Conservation (phyloP, 768 basidiomycete genomes). For the Termitomyces sp. region DNA sequence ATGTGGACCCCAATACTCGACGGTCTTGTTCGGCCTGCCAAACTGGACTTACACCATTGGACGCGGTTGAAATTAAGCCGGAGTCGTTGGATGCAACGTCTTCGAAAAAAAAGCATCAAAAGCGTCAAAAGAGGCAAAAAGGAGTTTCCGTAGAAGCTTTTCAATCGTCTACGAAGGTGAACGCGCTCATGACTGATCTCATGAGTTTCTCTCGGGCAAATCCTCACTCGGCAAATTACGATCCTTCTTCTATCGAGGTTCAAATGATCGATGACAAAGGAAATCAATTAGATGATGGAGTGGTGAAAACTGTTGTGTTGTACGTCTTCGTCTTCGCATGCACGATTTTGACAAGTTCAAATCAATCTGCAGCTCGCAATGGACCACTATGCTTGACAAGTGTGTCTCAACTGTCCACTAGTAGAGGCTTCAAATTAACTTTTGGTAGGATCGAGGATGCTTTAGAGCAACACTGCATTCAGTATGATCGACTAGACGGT, state of each 20-base stretch:
- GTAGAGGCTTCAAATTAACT: slow-evolving; percentile 11
- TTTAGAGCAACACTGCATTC: slow-evolving; percentile 76
- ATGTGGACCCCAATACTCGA: slow-evolving; percentile 52
- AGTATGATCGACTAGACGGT: slow-evolving; percentile 91
- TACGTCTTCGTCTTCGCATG: slow-evolving; percentile 41
- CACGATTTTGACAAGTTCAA: slow-evolving; percentile 13
- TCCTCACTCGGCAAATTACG: slow-evolving; percentile 85
- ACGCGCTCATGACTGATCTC: slow-evolving; percentile 77
- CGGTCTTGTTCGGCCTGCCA: slow-evolving; percentile 81
- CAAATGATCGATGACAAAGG: slow-evolving; percentile 78
- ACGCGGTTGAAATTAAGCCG: slow-evolving; percentile 81
- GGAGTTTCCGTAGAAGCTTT: slow-evolving; percentile 53
- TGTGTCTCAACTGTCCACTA: slow-evolving; percentile 32
- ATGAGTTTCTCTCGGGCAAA: slow-evolving; percentile 80
- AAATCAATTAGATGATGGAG: slow-evolving; percentile 63
- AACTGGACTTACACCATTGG: slow-evolving; percentile 58
- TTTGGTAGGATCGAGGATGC: slow-evolving; percentile 80
- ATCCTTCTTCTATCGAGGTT: slow-evolving; percentile 68
- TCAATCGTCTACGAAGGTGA: slow-evolving; percentile 86
- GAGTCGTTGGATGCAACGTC: slow-evolving; percentile 44
- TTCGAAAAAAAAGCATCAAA: slow-evolving; percentile 61
- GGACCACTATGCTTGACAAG: slow-evolving; percentile 95
- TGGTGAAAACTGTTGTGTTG: slow-evolving; percentile 95
- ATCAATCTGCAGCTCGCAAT: slow-evolving; percentile 67
- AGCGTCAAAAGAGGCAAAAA: slow-evolving; percentile 67